phyloP scores from a whole-genome alignment of 2,329 filamentous ascomycete species.

The Dothideomycetes sp. region DNA sequence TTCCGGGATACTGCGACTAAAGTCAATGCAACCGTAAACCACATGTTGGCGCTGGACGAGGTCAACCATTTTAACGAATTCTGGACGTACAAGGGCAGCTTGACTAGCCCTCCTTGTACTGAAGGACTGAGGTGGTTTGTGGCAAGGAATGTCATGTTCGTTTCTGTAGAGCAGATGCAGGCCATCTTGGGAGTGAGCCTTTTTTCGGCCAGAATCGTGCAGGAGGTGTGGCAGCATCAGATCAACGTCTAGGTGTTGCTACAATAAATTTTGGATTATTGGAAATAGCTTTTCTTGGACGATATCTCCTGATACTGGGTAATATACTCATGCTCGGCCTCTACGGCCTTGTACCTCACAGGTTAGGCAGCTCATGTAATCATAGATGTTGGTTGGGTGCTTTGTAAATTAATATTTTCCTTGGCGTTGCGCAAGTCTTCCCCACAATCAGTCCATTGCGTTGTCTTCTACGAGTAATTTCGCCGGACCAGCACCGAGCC shows the following conservation, averaged over 20 bases:
- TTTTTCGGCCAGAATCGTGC: slow-evolving; percentile 33
- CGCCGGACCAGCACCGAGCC: no score
- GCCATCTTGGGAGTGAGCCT: slow-evolving; percentile 33
- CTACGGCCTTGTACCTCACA: no score
- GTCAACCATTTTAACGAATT: slow-evolving; percentile 32
- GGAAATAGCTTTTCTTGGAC: no score
- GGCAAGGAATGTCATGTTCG: slow-evolving; percentile 29
- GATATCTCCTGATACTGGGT: no score
- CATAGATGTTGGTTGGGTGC: no score
- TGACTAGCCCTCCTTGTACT: slow-evolving; percentile 37
- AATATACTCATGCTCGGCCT: no score
- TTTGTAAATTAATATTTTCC: no score
- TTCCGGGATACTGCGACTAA: slow-evolving; percentile 24
- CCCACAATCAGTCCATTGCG: no score
- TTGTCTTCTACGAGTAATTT: no score
- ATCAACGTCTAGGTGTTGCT: slow-evolving; percentile 31
- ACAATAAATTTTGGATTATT: no score
- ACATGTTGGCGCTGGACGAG: slow-evolving; percentile 23
- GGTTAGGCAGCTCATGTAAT: no score
- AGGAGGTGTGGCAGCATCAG: slow-evolving; percentile 37
- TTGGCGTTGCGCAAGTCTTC: no score
- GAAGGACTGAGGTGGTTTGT: slow-evolving; percentile 38
- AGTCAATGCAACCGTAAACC: slow-evolving; percentile 17
- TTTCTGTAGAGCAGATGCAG: slow-evolving; percentile 37
- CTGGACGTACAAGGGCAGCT: slow-evolving; percentile 38